A percentile compares a stretch with the other conserved stretches of the same genome.
These are phyloP conservation scores for Metschnikowia colocasiae DNA, from an alignment of 805 yeast genomes.

Conservation along the genomic window DNA sequence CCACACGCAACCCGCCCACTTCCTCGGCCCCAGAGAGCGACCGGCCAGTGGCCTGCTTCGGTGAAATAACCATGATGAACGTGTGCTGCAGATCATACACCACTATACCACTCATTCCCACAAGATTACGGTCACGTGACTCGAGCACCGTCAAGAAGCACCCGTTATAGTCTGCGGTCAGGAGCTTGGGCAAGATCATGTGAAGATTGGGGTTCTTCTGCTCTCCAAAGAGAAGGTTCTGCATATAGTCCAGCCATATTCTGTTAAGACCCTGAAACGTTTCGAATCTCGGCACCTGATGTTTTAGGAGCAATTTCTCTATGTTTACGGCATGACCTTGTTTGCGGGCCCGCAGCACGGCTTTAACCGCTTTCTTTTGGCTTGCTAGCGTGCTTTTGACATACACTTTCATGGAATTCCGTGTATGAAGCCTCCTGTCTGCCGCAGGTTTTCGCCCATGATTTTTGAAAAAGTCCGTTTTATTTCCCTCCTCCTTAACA, in stretches of 20 bases:
- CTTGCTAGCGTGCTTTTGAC: constrained; percentile 33
- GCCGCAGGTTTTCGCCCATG: constrained; percentile 9
- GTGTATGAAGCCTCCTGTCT: constrained; percentile 26
- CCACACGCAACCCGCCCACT: constrained; percentile 61
- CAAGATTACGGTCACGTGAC: constrained; percentile 51
- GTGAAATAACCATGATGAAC: constrained; percentile 57
- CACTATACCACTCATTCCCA: constrained; percentile 71
- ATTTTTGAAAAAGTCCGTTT: constrained; percentile 5
- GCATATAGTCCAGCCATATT: constrained; percentile 74
- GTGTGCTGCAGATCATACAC: constrained; percentile 79
- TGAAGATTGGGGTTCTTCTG: constrained; percentile 24
- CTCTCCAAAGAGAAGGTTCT: constrained; percentile 46
- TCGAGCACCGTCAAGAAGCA: constrained; percentile 57
- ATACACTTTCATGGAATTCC: constrained; percentile 43
- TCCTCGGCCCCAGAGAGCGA: constrained; percentile 24
- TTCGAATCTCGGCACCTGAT: constrained; percentile 41
- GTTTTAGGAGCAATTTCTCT: constrained; percentile 20
- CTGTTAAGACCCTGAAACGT: constrained; percentile 52
- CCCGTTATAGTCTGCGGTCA: constrained; percentile 82
- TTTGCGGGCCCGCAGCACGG: constrained; percentile 31
- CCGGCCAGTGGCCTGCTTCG: constrained; percentile 28
- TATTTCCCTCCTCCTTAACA: constrained; percentile 5
- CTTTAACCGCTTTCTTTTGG: constrained; percentile 39
- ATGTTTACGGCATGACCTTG: constrained; percentile 21
- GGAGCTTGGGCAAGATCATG: constrained; percentile 50